phyloP scores from a whole-genome alignment of 192 early-diverging fungal species.

The Coemansia asiatica region DNA sequence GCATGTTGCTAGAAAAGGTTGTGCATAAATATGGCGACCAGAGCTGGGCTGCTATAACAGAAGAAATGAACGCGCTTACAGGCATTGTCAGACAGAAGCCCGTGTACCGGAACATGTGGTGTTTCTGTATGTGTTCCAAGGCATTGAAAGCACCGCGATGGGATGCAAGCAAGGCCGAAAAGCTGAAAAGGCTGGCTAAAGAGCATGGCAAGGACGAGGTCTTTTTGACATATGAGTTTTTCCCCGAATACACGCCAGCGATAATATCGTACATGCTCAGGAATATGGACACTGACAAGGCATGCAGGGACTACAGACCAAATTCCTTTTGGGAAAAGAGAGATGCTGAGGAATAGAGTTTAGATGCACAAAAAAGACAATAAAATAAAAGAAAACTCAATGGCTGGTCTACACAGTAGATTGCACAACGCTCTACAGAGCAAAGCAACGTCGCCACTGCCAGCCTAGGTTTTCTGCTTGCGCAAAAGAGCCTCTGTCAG shows the following conservation, averaged over 20 bases:
- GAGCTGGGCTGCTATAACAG: conserved; percentile 22
- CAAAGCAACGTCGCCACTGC: background rate
- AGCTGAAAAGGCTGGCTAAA: conserved; percentile 8
- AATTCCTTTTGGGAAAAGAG: too few relatives aligned
- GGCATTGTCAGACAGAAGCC: conserved; percentile 3
- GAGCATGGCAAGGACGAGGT: conserved; percentile 36
- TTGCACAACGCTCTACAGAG: too few relatives aligned
- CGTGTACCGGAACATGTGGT: conserved; percentile 14
- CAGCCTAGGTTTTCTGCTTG: conserved; percentile 10
- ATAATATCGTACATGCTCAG: conserved; percentile 9
- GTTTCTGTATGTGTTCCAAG: conserved; percentile 20
- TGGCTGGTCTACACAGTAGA: too few relatives aligned
- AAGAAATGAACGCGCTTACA: conserved; percentile 14
- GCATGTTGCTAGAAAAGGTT: conserved; percentile 2
- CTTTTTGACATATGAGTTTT: conserved; percentile 44
- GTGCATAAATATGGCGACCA: conserved; percentile 28
- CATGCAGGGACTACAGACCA: conserved; percentile 9
- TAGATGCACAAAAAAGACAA: background rate
- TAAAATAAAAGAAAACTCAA: background rate
- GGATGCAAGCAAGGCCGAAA: conserved; percentile 6
- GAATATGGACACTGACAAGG: conserved; percentile 10
- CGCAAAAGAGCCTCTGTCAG: conserved; percentile 33
- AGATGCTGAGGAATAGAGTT: too few relatives aligned
- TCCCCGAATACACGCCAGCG: conserved; percentile 36
- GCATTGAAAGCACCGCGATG: conserved; percentile 26